These are phyloP conservation scores for Musa acuminata DNA, from an alignment of 176 grass and related monocot genomes.

Conservation along the genomic window DNA sequence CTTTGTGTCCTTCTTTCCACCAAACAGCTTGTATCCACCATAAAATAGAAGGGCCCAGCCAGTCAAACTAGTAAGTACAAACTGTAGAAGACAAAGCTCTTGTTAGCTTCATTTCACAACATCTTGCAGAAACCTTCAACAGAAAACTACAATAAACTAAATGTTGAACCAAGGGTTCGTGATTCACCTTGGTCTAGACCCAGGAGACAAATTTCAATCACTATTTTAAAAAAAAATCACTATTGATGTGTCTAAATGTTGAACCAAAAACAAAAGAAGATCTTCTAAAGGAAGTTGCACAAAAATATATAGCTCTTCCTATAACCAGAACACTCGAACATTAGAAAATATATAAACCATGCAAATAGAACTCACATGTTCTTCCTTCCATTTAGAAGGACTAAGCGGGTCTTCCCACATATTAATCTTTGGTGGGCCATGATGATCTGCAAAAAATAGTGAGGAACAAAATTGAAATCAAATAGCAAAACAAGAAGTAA, in stretches of 20 bases:
- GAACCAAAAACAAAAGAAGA: neutral
- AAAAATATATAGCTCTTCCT: neutral
- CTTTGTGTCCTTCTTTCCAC: constrained; percentile 23
- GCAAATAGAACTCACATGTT: constrained; percentile 38
- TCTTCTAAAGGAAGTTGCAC: neutral
- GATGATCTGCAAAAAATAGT: constrained; percentile 24
- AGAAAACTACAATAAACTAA: neutral
- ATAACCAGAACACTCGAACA: neutral
- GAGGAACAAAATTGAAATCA: neutral
- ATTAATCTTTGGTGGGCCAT: constrained; percentile 38
- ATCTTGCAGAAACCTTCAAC: neutral
- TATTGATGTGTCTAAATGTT: neutral
- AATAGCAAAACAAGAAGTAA: neutral
- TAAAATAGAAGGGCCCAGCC: constrained; percentile 30
- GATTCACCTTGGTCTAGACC: too few relatives aligned
- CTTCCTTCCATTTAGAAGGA: constrained; percentile 60
- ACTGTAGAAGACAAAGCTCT: constrained; percentile 19
- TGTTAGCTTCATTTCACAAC: neutral
- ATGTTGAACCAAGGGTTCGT: too few relatives aligned
- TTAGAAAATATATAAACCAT: neutral
- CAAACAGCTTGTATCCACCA: constrained; percentile 32
- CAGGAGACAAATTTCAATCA: too few relatives aligned
- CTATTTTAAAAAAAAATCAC: too few relatives aligned
- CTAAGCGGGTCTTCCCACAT: constrained; percentile 48
- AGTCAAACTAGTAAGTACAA: constrained; percentile 34